Evolutionary conservation across 116 monocot genomes (phyloP), one percentile per base, ranked within the genome.

Genomic region (Dioscorea cayenensis): DNA sequence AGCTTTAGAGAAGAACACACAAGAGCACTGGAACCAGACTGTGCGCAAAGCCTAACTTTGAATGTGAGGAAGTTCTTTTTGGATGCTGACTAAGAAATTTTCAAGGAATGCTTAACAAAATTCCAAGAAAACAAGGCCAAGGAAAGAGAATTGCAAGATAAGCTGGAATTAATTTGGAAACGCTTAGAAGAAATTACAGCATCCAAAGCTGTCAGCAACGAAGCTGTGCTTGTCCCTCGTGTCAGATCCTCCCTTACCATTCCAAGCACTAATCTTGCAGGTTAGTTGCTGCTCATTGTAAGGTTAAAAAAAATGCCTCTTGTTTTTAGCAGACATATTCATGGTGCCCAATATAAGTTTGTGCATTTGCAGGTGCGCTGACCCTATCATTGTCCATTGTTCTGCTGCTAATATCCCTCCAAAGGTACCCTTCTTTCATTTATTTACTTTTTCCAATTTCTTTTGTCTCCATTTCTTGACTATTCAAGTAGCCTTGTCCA

Each of bases 1-100:
- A 17, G 49, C 50, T 7, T 51, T 69, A 49, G 69, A 69, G 25
- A 69, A 28, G 38, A 69, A 50, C 28, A 52, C 69, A 20, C 21
- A 43, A 9, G 68, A 36, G 19, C 68, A 68, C 68, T 68, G 69
- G 69, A 69, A 69, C 25, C 49, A 35, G 28, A 51, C 69, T 1
- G 69, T 69, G 23, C 69, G n/a, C n/a, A 69, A 52, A 69, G 69
- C 27, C 22, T 69, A 69, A 69, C 69, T 20, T 43, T 69, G 25
- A 69, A 69, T 50, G 49, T 69, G 27, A 68, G 69, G 28, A 69
- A 69, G 51, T 51, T 51, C 16, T 52, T 69, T 20, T 28, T 69
- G 69, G 69, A 69, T 17, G 69, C 69, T 28, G 69, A 69, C 51
- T 51, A 69, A 51, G 48, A 69, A 50, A 28, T 69, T 21, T 69